Base-by-base conservation (phyloP, 23 red algal genomes). In the Pyropia haitanensis region DNA sequence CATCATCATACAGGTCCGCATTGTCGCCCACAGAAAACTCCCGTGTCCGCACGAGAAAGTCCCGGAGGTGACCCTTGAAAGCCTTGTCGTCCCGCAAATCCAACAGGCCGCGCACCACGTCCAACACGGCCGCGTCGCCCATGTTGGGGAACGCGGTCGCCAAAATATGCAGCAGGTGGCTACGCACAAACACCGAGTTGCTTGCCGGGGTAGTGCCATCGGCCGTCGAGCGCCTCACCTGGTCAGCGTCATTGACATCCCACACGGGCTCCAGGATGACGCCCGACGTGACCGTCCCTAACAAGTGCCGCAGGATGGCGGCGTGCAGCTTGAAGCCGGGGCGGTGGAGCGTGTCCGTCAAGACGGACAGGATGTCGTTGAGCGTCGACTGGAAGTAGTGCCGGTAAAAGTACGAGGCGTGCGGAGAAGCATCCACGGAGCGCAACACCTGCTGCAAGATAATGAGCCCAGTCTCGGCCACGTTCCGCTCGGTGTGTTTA, bases 401-500 rank as follows among this genome's bases (percentile, higher is more conserved):
- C 29, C 49, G 63, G 68, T 90, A 97, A 52, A 90, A 97, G 79
- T 97, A 97, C 27, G 71, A 82, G 15, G 75, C 46, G 53, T 76
- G 77, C 32, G 67, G 64, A 3, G 83, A 89, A 14, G 29, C 60
- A 39, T 90, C 84, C 18, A 97, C 79, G 28, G 87, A 91, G 55
- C 70, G 67, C 24, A 97, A 55, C 71, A 90, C 75, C 58, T 97
- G 85, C 10, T 87, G 66, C 56, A 97, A 54, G 25, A 88, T 97
- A 46, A 82, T 61, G n/a, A 97, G 59, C 2, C 93, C 93, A 3
- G 93, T 97, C 62, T 97, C 93, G 1, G 93, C 93, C 9, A 97
- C 87, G 34, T 97, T 97, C 33, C 93, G 80, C 72, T 97, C 93
- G 28, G 93, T 97, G 46, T 97, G 93, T 46, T 90, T 90, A 48